Percentiles rank a stretch among this genome's conserved stretches.
phyloP scores from a whole-genome alignment of 75 land plant genomes.

The Selaginella tamariscina region DNA sequence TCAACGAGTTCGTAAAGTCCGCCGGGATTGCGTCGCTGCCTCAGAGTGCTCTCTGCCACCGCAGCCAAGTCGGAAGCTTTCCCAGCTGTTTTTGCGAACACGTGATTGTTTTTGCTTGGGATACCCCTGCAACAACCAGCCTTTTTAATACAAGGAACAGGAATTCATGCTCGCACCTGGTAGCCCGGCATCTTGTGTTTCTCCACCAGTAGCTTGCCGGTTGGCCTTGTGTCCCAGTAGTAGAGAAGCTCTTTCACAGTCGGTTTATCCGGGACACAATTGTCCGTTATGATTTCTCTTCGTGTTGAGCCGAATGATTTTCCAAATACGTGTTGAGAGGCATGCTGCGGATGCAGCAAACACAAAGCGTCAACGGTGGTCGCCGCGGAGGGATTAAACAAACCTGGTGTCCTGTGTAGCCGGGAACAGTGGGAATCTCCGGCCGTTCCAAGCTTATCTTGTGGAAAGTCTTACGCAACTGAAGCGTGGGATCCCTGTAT shows the following conservation, averaged over 20 bases:
- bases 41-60: constrained; percentile 5
- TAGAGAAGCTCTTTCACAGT: constrained; percentile 3
- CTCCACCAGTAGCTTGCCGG: not conserved
- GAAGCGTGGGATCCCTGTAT: constrained; percentile 4
- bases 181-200: constrained; percentile 10
- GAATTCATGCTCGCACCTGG: constrained; percentile 6
- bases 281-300: constrained; percentile 1
- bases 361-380: not conserved
- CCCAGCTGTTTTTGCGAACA: constrained; percentile 16
- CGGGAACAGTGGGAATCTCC: not conserved
- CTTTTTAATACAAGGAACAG: too few species aligned
- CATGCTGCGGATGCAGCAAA: constrained; percentile 4
- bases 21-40: constrained; percentile 9
- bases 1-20: constrained; percentile 12
- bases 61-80: constrained; percentile 19
- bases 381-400: not conserved
- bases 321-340: constrained; percentile 2
- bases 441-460: constrained; percentile 2
- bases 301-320: not conserved
- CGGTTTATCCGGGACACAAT: not conserved
- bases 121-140: constrained; percentile 17
- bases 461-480: not conserved
- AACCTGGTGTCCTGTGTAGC: constrained; percentile 13
- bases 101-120: constrained; percentile 14
- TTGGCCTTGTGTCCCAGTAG: constrained; percentile 5